Conservation (phyloP, 2,329 filamentous ascomycete genomes). For the Colletotrichum tofieldiae region DNA sequence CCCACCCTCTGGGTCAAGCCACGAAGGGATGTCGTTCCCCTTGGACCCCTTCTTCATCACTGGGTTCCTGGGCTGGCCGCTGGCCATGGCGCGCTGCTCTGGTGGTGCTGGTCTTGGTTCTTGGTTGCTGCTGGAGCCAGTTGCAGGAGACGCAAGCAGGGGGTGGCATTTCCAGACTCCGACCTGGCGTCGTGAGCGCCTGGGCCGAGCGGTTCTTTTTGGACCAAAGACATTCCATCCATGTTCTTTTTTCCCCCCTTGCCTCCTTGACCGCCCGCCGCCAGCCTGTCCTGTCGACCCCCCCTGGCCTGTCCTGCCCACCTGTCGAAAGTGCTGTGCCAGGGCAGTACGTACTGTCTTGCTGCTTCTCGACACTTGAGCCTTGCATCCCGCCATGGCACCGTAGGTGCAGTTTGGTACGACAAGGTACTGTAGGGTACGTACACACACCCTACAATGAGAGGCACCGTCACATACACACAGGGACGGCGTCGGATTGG, state of each 20-base stretch:
- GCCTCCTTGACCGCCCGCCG: constrained; percentile 38
- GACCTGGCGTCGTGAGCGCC: constrained; percentile 42
- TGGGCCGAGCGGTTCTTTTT: constrained; percentile 44
- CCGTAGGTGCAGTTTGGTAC: constrained; percentile 17
- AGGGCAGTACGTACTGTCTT: constrained; percentile 23
- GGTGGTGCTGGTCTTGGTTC: constrained; percentile 4
- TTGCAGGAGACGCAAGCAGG: constrained; percentile 42
- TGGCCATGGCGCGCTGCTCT: constrained; percentile 21
- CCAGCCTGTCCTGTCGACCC: background rate
- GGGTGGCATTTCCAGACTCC: constrained; percentile 40
- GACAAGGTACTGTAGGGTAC: background rate
- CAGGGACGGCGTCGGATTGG: constrained; percentile 25
- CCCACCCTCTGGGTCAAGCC: constrained; percentile 22
- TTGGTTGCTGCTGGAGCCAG: constrained; percentile 5
- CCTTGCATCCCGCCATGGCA: constrained; percentile 41
- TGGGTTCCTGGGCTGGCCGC: constrained; percentile 13
- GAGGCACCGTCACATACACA: background rate
- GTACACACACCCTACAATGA: background rate
- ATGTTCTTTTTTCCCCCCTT: constrained; percentile 43
- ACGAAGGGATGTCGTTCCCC: constrained; percentile 4
- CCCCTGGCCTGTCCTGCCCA: background rate
- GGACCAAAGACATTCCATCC: constrained; percentile 43
- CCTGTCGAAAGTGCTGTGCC: background rate
- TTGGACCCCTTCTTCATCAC: constrained; percentile 33
- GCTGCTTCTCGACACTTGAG: constrained; percentile 17